A percentile compares a stretch with the other conserved stretches of the same genome.
phyloP scores from a whole-genome alignment of 306 rosid species.

The Hippophae rhamnoides region DNA sequence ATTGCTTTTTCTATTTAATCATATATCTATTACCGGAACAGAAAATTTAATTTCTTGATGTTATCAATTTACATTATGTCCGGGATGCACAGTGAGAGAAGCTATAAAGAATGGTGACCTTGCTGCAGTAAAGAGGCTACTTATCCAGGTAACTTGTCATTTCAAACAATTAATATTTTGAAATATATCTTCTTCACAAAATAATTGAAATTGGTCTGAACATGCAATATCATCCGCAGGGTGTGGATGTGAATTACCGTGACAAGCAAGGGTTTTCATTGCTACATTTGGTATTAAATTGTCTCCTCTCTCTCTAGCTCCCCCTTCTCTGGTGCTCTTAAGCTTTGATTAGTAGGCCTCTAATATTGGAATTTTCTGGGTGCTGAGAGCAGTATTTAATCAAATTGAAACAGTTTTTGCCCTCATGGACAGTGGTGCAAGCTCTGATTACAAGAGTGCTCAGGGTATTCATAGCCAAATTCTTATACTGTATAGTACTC shows the following conservation, averaged over 20 bases:
- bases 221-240: slow-evolving; percentile 51
- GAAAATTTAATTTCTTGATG: slow-evolving; percentile 12
- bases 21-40: slow-evolving; percentile 2
- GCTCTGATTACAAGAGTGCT: slow-evolving; percentile 69
- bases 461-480: slow-evolving; percentile 51
- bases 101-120: slow-evolving; percentile 85
- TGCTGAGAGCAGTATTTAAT: slow-evolving; percentile 90
- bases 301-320: neutral
- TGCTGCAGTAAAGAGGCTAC: slow-evolving; percentile 78
- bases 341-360: neutral
- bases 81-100: slow-evolving; percentile 63
- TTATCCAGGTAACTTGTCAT: slow-evolving; percentile 47
- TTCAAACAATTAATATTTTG: neutral
- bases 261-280: slow-evolving; percentile 89
- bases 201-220: slow-evolving; percentile 11
- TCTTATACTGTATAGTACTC: slow-evolving; percentile 4
- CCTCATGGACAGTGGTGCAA: slow-evolving; percentile 93
- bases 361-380: slow-evolving; percentile 19
- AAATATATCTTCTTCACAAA: neutral
- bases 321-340: neutral
- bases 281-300: slow-evolving; percentile 74
- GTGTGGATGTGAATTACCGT: slow-evolving; percentile 84
- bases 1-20: slow-evolving; percentile 8
- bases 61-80: slow-evolving; percentile 16
- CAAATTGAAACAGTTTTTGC: slow-evolving; percentile 84